phyloP scores from a whole-genome alignment of 2,329 filamentous ascomycete species.

The Sporothrix schenckii region DNA sequence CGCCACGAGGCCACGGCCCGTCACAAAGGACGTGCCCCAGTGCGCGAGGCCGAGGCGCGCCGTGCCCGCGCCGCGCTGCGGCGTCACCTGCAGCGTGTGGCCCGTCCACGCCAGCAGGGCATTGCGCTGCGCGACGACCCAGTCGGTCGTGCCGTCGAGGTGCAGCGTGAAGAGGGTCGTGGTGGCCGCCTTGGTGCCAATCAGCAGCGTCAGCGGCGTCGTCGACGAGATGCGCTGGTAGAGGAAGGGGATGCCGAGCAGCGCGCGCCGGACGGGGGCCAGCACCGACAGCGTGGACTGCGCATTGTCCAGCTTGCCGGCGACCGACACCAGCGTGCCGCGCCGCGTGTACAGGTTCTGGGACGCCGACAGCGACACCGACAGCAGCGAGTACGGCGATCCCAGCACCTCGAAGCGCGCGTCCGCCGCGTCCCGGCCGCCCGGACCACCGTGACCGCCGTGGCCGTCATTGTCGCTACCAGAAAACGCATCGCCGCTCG shows the following conservation, averaged over 20 bases:
- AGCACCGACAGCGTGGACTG: conserved; percentile 87
- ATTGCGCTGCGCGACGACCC: conserved; percentile 86
- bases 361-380: conserved; percentile 87
- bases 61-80: conserved; percentile 56
- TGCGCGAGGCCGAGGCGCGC: conserved; percentile 72
- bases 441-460: conserved; percentile 20
- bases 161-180: conserved; percentile 87
- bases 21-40: conserved; percentile 89
- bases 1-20: conserved; percentile 82
- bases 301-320: conserved; percentile 87
- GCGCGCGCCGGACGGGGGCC: conserved; percentile 76
- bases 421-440: conserved; percentile 62
- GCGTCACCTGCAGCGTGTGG: conserved; percentile 75
- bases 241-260: conserved; percentile 87
- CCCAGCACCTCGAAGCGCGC: conserved; percentile 93
- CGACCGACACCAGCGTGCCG: conserved; percentile 86
- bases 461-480: conserved; percentile 44
- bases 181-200: conserved; percentile 82
- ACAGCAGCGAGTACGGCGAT: conserved; percentile 88
- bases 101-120: conserved; percentile 97
- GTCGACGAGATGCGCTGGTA: conserved; percentile 91
- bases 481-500: conserved; percentile 58
- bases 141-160: conserved; percentile 91
- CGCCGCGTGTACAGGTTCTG: conserved; percentile 90
- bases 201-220: conserved; percentile 81